Conservation (phyloP, 2,329 filamentous ascomycete genomes). For the Allantophomopsis cytisporea region DNA sequence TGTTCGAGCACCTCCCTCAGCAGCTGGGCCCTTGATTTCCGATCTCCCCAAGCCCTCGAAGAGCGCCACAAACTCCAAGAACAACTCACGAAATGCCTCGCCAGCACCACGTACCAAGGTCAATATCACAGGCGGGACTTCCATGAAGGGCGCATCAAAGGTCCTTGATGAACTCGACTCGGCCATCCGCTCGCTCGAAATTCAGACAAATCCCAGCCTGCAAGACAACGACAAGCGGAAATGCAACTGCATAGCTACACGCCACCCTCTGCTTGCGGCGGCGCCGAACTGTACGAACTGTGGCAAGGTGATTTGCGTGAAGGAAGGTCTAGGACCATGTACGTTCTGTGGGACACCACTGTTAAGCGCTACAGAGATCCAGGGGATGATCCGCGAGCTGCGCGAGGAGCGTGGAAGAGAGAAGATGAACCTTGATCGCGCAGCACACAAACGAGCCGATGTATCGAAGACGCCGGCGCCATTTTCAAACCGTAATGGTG, state of each 20-base stretch:
- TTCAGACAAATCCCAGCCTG: slow-evolving; percentile 77
- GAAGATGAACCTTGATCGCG: slow-evolving; percentile 71
- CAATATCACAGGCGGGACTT: slow-evolving; percentile 60
- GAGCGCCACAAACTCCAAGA: slow-evolving; percentile 35
- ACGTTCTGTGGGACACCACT: slow-evolving; percentile 76
- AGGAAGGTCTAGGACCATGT: slow-evolving; percentile 87
- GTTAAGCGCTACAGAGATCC: slow-evolving; percentile 58
- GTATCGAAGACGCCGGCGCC: slow-evolving; percentile 45
- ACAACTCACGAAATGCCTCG: slow-evolving; percentile 29
- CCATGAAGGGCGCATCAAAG: slow-evolving; percentile 71
- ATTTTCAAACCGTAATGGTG: slow-evolving; percentile 26
- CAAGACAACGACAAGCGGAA: slow-evolving; percentile 44
- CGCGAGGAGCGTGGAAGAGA: slow-evolving; percentile 78
- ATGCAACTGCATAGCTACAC: slow-evolving; percentile 79
- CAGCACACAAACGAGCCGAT: slow-evolving; percentile 51
- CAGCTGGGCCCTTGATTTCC: slow-evolving; percentile 68
- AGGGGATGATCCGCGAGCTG: slow-evolving; percentile 74
- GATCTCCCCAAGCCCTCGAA: slow-evolving; percentile 52
- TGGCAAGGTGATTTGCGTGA: slow-evolving; percentile 89
- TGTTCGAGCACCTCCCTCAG: slow-evolving; percentile 34
- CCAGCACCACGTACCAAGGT: slow-evolving; percentile 52
- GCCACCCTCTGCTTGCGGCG: slow-evolving; percentile 79
- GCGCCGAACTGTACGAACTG: slow-evolving; percentile 88
- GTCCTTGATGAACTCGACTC: slow-evolving; percentile 60
- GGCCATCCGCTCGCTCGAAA: slow-evolving; percentile 77